Evolutionary conservation across 2,329 filamentous ascomycete species (phyloP), one percentile per base, ranked within the genome.

Genomic region (Coniochaeta hoffmannii): DNA sequence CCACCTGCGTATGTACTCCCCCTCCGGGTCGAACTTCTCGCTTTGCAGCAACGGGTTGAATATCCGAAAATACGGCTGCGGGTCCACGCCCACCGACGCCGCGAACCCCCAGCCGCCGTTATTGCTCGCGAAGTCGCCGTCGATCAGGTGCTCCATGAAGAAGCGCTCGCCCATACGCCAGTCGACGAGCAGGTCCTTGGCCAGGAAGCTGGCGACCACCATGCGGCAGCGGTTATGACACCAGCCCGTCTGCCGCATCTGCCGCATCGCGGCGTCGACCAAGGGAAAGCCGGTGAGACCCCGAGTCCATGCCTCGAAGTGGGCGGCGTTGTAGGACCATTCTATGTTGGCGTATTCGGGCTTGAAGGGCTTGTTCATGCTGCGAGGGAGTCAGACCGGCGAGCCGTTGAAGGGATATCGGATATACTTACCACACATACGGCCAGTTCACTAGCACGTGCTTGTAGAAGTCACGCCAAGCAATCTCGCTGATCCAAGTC

Each of bases 181-280:
- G 70, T 95, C 90, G 14, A 94, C 73, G 11, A 93, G 75, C 0
- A 95, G 76, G 62, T 95, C 88, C 65, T 95, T 95, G 50, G 85
- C 77, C 0, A 95, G 74, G 65, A 94, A 95, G 0, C 84, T 92
- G 0, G 89, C 88, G 2, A 88, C 86, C 49, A 92, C 84, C 90
- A 95, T 95, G 28, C 90, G 85, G 63, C 85, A 85, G 10, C 90
- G 84, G 67, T 95, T 95, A 68, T 93, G 90, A 87, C 94, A 90
- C 72, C 85, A 94, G 1, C 82, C 87, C 46, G 79, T 79, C 17
- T 80, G 67, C 11, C 77, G 78, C 7, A 92, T 67, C 69, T 95
- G 89, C 9, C 90, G 81, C 89, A 95, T 94, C 1, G 88, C 89
- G 0, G 90, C 90, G 65, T 95, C 90, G 22, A 95, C 87, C 50